Percentiles rank a stretch among this genome's conserved stretches.
Conservation (phyloP, 805 yeast species). For the Yarrowia osloensis region DNA sequence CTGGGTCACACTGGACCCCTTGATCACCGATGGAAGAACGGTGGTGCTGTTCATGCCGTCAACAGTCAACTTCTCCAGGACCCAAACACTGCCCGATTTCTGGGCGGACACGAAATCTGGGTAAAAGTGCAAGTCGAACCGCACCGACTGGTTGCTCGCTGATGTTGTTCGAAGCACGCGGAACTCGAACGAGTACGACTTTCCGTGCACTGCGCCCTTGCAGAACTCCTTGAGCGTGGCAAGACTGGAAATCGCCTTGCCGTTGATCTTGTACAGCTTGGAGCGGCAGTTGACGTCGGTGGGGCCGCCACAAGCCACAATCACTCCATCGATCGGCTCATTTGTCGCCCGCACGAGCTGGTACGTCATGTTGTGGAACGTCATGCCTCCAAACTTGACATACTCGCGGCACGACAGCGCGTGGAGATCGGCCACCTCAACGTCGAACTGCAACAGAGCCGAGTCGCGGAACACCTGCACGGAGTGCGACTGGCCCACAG, state of each 20-base stretch:
- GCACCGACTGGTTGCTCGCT: slow-evolving; percentile 5
- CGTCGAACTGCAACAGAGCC: slow-evolving; percentile 50
- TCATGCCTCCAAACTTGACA: slow-evolving; percentile 82
- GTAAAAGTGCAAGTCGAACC: slow-evolving; percentile 21
- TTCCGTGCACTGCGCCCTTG: neutral
- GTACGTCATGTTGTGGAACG: slow-evolving; percentile 81
- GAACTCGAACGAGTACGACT: slow-evolving; percentile 14
- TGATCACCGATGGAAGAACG: neutral
- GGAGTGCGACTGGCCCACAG: slow-evolving; percentile 59
- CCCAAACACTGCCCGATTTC: slow-evolving; percentile 44
- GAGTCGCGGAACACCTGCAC: slow-evolving; percentile 77
- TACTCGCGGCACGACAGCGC: slow-evolving; percentile 77
- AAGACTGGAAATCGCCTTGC: neutral
- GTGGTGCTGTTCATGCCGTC: neutral
- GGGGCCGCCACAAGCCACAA: slow-evolving; percentile 68
- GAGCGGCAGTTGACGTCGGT: slow-evolving; percentile 61
- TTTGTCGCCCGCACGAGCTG: slow-evolving; percentile 85
- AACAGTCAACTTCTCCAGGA: slow-evolving; percentile 41
- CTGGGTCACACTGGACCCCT: neutral
- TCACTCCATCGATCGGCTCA: slow-evolving; percentile 75
- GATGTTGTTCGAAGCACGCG: neutral
- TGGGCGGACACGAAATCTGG: slow-evolving; percentile 1
- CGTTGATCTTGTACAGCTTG: slow-evolving; percentile 37
- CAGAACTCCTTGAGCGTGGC: neutral
- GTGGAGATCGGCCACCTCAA: slow-evolving; percentile 74